Evolutionary conservation across 2,329 filamentous ascomycete species (phyloP).

Genomic region (Davidsoniella virescens): DNA sequence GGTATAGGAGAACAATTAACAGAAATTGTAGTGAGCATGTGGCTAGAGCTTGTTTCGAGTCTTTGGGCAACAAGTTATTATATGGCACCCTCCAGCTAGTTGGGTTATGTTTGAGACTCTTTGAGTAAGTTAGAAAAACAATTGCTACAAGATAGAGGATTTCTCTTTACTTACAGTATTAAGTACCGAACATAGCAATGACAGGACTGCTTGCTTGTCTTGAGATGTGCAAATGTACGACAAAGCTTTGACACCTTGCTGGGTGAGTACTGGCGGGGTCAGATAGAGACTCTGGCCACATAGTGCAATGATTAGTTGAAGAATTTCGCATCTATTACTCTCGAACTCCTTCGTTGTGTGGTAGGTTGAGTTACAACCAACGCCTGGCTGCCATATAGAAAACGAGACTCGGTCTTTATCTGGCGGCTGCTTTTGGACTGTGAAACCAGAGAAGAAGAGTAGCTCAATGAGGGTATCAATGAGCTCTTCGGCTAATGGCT

Average conservation of each 20-base stretch:
- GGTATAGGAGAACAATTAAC: slow-evolving; percentile 71
- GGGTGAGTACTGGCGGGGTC: slow-evolving; percentile 61
- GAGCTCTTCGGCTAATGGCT: slow-evolving; percentile 80
- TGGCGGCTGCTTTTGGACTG: slow-evolving; percentile 55
- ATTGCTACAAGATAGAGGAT: background rate
- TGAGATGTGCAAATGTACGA: slow-evolving; percentile 78
- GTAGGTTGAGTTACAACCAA: slow-evolving; percentile 82
- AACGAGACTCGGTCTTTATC: slow-evolving; percentile 72
- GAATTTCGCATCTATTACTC: slow-evolving; percentile 78
- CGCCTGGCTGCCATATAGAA: slow-evolving; percentile 94
- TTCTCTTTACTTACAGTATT: slow-evolving; percentile 55
- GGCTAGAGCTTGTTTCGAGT: slow-evolving; percentile 76
- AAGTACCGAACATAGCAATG: slow-evolving; percentile 75
- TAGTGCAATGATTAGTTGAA: slow-evolving; percentile 71
- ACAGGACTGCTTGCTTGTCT: slow-evolving; percentile 84
- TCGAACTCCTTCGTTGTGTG: slow-evolving; percentile 84
- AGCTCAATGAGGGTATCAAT: slow-evolving; percentile 80
- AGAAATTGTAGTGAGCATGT: slow-evolving; percentile 85
- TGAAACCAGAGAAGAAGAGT: slow-evolving; percentile 83
- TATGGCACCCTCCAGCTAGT: slow-evolving; percentile 89
- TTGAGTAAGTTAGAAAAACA: background rate
- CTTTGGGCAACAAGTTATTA: slow-evolving; percentile 80
- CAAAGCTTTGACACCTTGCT: slow-evolving; percentile 66
- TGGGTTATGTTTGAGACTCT: slow-evolving; percentile 92
- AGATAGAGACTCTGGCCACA: slow-evolving; percentile 90